phyloP scores from a whole-genome alignment of 2,329 filamentous ascomycete species.

The Diaporthe eres region DNA sequence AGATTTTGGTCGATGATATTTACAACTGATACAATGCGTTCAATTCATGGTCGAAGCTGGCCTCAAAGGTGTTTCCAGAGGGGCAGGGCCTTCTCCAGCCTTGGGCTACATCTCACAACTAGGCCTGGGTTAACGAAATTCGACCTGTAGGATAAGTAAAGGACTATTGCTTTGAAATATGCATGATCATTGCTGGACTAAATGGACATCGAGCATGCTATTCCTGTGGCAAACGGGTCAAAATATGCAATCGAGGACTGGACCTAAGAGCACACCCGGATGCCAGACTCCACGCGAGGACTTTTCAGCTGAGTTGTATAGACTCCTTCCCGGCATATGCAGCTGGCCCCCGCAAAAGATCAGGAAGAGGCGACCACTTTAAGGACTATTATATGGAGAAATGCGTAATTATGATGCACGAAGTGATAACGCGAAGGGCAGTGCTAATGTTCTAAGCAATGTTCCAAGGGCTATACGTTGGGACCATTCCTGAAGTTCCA shows the following conservation, averaged over 20 bases:
- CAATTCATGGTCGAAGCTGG: neutral
- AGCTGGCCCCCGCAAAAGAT: neutral
- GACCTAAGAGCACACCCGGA: too few relatives aligned
- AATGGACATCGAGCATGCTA: neutral
- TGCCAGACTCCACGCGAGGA: neutral
- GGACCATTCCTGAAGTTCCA: neutral
- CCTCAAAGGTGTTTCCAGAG: neutral
- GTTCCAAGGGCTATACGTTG: neutral
- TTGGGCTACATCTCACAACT: neutral
- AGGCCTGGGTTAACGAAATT: neutral
- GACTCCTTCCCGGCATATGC: neutral
- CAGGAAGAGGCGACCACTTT: neutral
- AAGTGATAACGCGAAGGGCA: neutral
- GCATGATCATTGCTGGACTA: too few relatives aligned
- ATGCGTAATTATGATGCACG: neutral
- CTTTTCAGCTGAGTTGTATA: too few relatives aligned
- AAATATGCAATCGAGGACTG: too few relatives aligned
- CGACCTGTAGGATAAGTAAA: too few relatives aligned
- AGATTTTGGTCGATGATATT: neutral
- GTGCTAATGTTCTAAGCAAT: too few relatives aligned
- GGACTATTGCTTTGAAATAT: accelerated
- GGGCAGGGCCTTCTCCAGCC: neutral
- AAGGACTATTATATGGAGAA: too few relatives aligned
- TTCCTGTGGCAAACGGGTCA: neutral
- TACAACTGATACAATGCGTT: neutral